Evolutionary conservation across 371 early-diverging fungal species (phyloP), one percentile per base, ranked within the genome.

Genomic region (Coemansia sp.): DNA sequence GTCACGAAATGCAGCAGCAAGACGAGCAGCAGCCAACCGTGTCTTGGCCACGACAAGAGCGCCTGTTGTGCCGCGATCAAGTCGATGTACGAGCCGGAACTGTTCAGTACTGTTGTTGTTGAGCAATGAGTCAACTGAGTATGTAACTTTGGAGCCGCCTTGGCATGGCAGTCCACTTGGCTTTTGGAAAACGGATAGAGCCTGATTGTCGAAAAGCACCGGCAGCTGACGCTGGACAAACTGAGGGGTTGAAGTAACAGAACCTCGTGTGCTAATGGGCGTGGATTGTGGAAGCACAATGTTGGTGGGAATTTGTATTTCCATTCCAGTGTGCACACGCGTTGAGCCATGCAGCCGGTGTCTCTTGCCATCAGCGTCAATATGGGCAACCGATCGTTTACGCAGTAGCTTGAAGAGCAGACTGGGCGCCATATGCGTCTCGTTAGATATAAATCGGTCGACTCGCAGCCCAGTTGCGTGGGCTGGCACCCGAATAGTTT

Each of bases 51-150:
- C 69, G 0, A 84, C 71, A 27, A 88, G 63, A 1, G 79, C 78
- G 1, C 88, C 88, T 4, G 85, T 81, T 0, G 87, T 85, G 21
- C 72, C 71, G 52, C 82, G 82, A 53, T 87, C 87, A 34, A 87
- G 78, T 2, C 87, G 81, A 63, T 87, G 87, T 10, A 86, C 86
- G 2, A 86, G 71, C 4, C 81, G 67, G 14, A 81, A 77, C 7
- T 50, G 3, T 39, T 39, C 13, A 13, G 6, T 39, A 3, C 39
- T 39, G 2, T 39, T 39, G 39, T 4, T 39, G 39, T 13, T 39
- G 8, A 76, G 69, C 21, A 65, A n/a, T 5, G 21, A 29, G 27
- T 71, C 68, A 0, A 66, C 40, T 3, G 60, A 68, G 47, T 62
- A 59, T 13, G 27, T 37, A 0, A 70, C 56, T 8, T 31, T 27